A percentile compares a stretch with the other conserved stretches of the same genome.
These are phyloP conservation scores for Galeopsis tetrahit DNA, from an alignment of 257 asterid species.

Conservation along the genomic window DNA sequence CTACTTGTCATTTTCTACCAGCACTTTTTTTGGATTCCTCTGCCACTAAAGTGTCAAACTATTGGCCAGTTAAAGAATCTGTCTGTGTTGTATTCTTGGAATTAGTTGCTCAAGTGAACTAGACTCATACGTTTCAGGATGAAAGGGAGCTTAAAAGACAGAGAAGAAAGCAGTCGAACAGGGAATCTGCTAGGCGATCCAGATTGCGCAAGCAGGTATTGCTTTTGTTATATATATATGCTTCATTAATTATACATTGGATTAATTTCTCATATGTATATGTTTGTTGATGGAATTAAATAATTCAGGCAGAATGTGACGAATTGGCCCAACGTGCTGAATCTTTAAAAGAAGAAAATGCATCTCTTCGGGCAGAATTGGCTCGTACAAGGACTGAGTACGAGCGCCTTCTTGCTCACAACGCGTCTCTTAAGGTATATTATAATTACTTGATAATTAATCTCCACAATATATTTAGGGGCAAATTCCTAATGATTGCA, in stretches of 20 bases:
- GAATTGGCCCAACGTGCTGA: slow-evolving; percentile 86
- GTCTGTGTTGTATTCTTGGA: background rate
- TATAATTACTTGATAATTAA: background rate
- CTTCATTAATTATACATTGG: background rate
- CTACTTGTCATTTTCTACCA: background rate
- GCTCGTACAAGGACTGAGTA: slow-evolving; percentile 66
- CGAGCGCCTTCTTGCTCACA: slow-evolving; percentile 71
- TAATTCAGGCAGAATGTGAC: slow-evolving; percentile 84
- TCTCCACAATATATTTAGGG: too few relatives aligned
- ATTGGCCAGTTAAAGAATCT: background rate
- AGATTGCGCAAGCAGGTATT: slow-evolving; percentile 86
- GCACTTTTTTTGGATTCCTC: slow-evolving; percentile 3
- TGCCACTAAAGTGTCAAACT: background rate
- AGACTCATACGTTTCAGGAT: slow-evolving; percentile 47
- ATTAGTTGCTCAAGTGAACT: background rate
- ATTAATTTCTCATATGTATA: background rate
- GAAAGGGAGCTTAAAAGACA: slow-evolving; percentile 88
- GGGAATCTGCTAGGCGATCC: slow-evolving; percentile 91
- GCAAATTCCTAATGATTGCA: too few relatives aligned
- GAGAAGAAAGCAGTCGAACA: slow-evolving; percentile 83
- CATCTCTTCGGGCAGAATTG: slow-evolving; percentile 76
- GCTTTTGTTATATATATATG: background rate
- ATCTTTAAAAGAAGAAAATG: slow-evolving; percentile 68
- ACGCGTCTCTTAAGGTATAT: slow-evolving; percentile 76
- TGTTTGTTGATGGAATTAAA: slow-evolving; percentile 19